These are phyloP conservation scores for Coffea canephora DNA, from an alignment of 257 asterid genomes.

Conservation along the genomic window DNA sequence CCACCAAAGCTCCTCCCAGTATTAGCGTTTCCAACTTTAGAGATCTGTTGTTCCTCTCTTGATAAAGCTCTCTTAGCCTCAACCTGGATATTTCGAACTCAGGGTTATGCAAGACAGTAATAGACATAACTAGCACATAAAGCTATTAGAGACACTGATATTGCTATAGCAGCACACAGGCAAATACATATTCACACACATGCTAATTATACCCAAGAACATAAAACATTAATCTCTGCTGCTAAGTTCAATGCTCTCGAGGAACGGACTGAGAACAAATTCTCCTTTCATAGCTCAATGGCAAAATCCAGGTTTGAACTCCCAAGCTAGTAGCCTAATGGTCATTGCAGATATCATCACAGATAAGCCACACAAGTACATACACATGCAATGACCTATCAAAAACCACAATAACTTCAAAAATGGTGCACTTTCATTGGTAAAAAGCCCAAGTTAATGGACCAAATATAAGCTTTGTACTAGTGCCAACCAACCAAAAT, in stretches of 20 bases:
- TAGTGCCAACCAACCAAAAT: background rate
- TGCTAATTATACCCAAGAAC: background rate
- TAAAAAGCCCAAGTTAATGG: too few species aligned
- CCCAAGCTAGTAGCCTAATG: background rate
- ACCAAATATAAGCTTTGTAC: background rate
- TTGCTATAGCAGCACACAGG: background rate
- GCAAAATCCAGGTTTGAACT: background rate
- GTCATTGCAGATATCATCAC: too few species aligned
- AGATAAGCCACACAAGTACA: too few species aligned
- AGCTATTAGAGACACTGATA: background rate
- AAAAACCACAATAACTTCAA: background rate
- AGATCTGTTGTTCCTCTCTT: constrained; percentile 85
- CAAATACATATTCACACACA: background rate
- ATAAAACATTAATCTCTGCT: background rate
- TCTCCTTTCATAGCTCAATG: background rate
- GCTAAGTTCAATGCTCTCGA: background rate
- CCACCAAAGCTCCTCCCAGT: constrained; percentile 58
- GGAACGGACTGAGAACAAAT: background rate
- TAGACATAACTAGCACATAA: background rate
- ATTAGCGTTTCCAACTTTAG: constrained; percentile 58
- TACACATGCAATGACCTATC: background rate
- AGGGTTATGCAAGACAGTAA: background rate
- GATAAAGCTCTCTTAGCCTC: constrained; percentile 94
- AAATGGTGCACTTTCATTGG: too few species aligned
- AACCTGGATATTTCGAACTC: constrained; percentile 40